Base-by-base conservation (phyloP, 495 filamentous ascomycete species). In the Talaromyces trachyspermus region DNA sequence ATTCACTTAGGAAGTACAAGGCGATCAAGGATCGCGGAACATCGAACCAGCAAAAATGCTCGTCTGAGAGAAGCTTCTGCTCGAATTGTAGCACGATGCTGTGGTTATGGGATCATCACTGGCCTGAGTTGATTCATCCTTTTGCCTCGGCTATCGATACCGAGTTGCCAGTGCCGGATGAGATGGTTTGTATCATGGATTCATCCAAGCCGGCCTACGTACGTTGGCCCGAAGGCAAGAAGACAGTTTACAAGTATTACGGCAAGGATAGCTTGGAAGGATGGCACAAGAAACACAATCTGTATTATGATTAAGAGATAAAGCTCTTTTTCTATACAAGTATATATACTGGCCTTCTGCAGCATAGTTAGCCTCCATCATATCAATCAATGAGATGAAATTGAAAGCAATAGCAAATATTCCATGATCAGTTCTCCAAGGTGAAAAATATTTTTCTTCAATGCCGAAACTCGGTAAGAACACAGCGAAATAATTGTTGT, bases 351-450 rank as follows among this genome's bases (percentile, higher is more conserved):
- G 37, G 1, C 11, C 9, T 40, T 17, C 9, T 40, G 1, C 11
- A 40, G 18, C 19, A 20, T 22, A 27, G n/a, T 37, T 15, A 15
- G 14, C 2, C 9, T 37, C 9, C 19, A 46, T 19, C 9, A 10
- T 46, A 48, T 48, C 2, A 10, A 9, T 46, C 12, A 8, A 36
- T 25, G 6, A 8, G 19, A 37, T 20, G 15, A 11, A 44, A 30
- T 18, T 24, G 40, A 14, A 23, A 15, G 15, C 41, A 23, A 55
- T 49, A 48, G 24, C 11, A 42, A 39, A 22, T 30, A 0, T 47
- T 58, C 27, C 51, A 52, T 54, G 60, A 72, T 94, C 88, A 94
- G 88, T 85, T 94, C 88, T 91, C 88, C 86, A 91, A 94, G 84
- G 84, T 91, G 85, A 86, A 84, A 78, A 71, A 66, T n/a, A 64